Evolutionary conservation across 1,284 basidiomycete species (phyloP).

Genomic region (Ceratobasidium sp.): DNA sequence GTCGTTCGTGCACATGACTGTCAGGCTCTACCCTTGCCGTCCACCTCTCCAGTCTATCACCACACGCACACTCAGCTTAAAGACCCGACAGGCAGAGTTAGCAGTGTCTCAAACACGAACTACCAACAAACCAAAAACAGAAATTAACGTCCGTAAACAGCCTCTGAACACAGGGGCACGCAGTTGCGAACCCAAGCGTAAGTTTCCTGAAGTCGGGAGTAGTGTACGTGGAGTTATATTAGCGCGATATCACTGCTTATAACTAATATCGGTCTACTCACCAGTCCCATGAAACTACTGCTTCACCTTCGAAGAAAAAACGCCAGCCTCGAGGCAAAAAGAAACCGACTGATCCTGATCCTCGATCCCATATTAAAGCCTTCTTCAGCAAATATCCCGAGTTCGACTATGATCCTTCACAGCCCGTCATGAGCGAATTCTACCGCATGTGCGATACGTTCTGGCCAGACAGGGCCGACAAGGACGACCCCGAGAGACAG

Average conservation of each 20-base stretch:
- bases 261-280: too few species aligned
- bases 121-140: background rate
- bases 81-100: too few species aligned
- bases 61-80: too few species aligned
- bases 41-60: too few species aligned
- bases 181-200: background rate
- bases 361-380: background rate
- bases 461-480: constrained; percentile 1
- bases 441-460: constrained; percentile 33
- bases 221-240: background rate
- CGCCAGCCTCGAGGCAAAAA: background rate
- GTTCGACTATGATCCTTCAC: constrained; percentile 28
- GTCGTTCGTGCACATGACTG: background rate
- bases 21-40: background rate
- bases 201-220: background rate
- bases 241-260: too few species aligned
- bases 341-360: background rate
- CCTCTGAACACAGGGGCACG: background rate
- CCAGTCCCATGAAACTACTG: too few species aligned
- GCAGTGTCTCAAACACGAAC: background rate
- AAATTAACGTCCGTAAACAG: background rate
- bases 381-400: constrained; percentile 6
- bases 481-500: background rate
- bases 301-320: background rate
- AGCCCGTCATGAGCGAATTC: constrained; percentile 41